Evolutionary conservation across 2,329 filamentous ascomycete species (phyloP), one percentile per base, ranked within the genome.

Genomic region (Exserohilum turcica): DNA sequence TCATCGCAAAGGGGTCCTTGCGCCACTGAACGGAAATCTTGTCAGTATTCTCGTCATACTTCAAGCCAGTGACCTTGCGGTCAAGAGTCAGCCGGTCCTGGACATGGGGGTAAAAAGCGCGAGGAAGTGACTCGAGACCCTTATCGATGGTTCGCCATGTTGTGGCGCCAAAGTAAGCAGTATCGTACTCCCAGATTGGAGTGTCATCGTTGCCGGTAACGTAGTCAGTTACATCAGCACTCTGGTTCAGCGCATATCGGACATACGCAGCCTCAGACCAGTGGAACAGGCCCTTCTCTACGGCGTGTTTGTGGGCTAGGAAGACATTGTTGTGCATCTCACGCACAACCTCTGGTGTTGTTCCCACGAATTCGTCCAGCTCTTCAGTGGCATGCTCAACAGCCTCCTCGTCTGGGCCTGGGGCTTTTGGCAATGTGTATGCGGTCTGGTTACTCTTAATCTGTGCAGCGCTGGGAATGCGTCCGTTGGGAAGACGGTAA

Each of bases 191-290:
- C 59, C 75, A 76, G 6, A 79, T 76, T 71, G 85, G 86, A 43
- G 77, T 79, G 7, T 77, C 75, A 6, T 32, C 47, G 12, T 63
- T 52, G 7, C 74, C 72, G 0, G 72, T 73, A 2, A 77, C 69
- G 16, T 73, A 76, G 6, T 79, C 79, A 1, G 79, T 78, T 5
- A 82, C 74, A 57, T 87, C 83, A 1, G 81, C 84, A 59, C 81
- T 79, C 12, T 78, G 78, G 12, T 80, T 79, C 8, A 88, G 77
- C 28, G 82, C 79, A 65, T 88, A 85, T 15, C 80, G 79, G 48
- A 88, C 74, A 59, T 86, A 89, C 1, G 78, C 82, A 18, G 84
- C 84, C 60, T 88, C 86, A 10, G 85, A 87, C 80, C 84, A 89
- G 45, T 83, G 76, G 64, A 88, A 86, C 15, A 85, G 80, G 2